A percentile compares a stretch with the other conserved stretches of the same genome.
These are phyloP conservation scores for Blastobotrys terrestris DNA, from an alignment of 805 yeast genomes.

Conservation along the genomic window DNA sequence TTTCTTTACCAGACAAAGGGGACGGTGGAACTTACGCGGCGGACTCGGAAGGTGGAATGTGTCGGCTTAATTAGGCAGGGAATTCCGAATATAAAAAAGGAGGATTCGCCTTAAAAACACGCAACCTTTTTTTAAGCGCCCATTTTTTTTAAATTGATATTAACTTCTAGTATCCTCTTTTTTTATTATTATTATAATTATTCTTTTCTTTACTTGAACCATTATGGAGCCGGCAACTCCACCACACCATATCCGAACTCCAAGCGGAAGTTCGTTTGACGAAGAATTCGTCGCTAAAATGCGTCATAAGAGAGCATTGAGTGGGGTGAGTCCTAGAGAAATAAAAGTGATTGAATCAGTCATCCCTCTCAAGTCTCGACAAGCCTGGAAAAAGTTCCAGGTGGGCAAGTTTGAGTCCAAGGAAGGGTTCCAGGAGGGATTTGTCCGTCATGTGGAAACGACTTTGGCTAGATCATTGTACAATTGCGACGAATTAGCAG, in stretches of 20 bases:
- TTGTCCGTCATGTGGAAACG: constrained; percentile 84
- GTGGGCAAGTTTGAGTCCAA: constrained; percentile 43
- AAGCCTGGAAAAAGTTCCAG: constrained; percentile 68
- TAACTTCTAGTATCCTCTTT: not conserved
- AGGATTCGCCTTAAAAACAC: not conserved
- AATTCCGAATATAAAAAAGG: too few relatives aligned
- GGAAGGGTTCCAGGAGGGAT: constrained; percentile 57
- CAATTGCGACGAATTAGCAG: constrained; percentile 88
- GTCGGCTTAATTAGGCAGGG: not conserved
- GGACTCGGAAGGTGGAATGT: not conserved
- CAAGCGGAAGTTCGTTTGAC: not conserved
- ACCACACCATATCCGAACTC: not conserved
- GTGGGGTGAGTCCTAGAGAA: constrained; percentile 89
- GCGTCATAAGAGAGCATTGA: constrained; percentile 53
- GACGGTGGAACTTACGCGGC: not conserved
- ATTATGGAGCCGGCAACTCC: not conserved
- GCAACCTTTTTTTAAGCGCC: not conserved
- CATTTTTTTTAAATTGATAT: too few relatives aligned
- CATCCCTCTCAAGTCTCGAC: constrained; percentile 73
- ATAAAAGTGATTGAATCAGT: constrained; percentile 74
- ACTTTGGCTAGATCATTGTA: constrained; percentile 85
- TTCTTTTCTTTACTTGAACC: not conserved
- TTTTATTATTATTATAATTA: not conserved
- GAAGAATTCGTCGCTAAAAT: constrained; percentile 8
- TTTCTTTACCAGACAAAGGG: not conserved